Evolutionary conservation across 2,329 filamentous ascomycete genomes (phyloP).

Genomic region (Coniochaeta sp.): DNA sequence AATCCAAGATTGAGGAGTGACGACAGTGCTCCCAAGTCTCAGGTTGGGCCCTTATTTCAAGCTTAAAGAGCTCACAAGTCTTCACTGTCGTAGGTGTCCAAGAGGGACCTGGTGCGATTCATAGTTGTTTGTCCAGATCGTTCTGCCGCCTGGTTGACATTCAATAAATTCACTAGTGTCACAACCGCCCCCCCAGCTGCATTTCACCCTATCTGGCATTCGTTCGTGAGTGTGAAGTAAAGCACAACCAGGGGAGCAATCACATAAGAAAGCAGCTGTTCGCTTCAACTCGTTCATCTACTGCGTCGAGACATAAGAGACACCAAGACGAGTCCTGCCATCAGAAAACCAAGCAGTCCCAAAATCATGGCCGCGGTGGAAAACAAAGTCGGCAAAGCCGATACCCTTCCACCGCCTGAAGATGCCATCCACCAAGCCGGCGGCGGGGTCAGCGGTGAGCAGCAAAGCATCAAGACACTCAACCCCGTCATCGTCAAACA

Average conservation of each 20-base stretch:
- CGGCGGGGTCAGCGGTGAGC: constrained; percentile 36
- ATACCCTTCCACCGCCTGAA: constrained; percentile 5
- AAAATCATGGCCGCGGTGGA: not conserved
- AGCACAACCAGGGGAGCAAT: not conserved
- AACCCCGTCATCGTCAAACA: constrained; percentile 31
- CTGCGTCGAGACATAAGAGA: not conserved
- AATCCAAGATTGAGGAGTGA: not conserved
- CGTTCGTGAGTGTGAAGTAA: not conserved
- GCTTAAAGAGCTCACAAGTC: not conserved
- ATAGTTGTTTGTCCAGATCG: not conserved
- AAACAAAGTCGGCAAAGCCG: not conserved
- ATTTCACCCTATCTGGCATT: not conserved
- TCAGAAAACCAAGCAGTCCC: not conserved
- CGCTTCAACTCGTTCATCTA: not conserved
- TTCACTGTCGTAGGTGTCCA: not conserved
- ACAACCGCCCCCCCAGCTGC: not conserved
- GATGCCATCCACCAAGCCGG: constrained; percentile 35
- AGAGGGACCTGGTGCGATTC: not conserved
- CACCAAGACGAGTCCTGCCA: not conserved
- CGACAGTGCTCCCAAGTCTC: not conserved
- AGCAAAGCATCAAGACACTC: constrained; percentile 32
- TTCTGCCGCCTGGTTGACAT: not conserved
- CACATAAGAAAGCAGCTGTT: not conserved
- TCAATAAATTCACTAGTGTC: not conserved
- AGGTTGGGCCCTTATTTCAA: not conserved